Evolutionary conservation across 2,329 filamentous ascomycete species (phyloP), one percentile per base, ranked within the genome.

Genomic region (Emydomyces testavorans): DNA sequence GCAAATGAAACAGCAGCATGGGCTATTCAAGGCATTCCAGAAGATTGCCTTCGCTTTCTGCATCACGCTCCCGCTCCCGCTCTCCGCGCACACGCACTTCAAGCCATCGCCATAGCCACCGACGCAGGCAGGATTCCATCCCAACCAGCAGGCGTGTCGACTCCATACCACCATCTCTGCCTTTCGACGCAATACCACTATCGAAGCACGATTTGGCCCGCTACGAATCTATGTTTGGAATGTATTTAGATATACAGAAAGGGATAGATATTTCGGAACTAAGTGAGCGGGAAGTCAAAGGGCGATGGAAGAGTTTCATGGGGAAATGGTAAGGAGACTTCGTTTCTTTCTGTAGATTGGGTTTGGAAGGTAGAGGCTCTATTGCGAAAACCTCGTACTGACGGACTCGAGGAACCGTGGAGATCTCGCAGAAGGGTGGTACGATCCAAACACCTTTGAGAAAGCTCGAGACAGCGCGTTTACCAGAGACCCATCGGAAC

Each of bases 301-400:
- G 89, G 1, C 73, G 90, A 48, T 98, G 90, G 88, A 94, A 94
- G 74, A 90, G 87, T 62, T 98, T 96, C 59, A 64, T 90, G 10
- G 74, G 77, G 3, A 90, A 88, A 72, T 98, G 92, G 90, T 83
- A 74, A 65, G 70, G 53, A 52, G 24, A 26, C 50, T 32, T n/a
- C n/a, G n/a, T n/a, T 46, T 15, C 7, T 13, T 11, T 18, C 36
- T 35, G 13, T 35, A 16, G 16, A 31, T 23, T 26, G n/a, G n/a
- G 32, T 10, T 20, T 39, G 18, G 32, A 8, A 13, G 15, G 11
- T 24, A 16, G 21, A 6, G 26, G 26, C 18, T 46, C 6, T 15
- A 21, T 35, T 24, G 15, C 2, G 11, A 24, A 39, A 31, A 15
- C 23, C 13, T n/a, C 31, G 28, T 54, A 56, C 72, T 79, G 63